Evolutionary conservation across 805 yeast genomes (phyloP).

Genomic region (Nakazawaea ernobii): DNA sequence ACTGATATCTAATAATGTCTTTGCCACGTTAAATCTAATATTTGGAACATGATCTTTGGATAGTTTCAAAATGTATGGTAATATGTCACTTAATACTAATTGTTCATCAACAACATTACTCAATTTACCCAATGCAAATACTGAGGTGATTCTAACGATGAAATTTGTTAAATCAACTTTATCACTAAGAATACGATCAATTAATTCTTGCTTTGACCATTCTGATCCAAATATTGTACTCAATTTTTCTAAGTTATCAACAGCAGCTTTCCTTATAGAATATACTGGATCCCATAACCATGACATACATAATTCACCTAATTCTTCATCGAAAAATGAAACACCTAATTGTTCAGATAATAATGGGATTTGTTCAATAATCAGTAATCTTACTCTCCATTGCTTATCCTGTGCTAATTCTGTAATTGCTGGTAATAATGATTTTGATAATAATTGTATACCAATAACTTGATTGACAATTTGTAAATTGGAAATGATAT

Average conservation of each 20-base stretch:
- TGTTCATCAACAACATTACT: constrained; percentile 62
- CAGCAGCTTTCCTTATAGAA: constrained; percentile 96
- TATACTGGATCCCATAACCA: constrained; percentile 98
- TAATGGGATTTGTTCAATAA: constrained; percentile 92
- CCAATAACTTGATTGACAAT: constrained; percentile 94
- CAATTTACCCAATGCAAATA: constrained; percentile 80
- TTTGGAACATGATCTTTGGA: constrained; percentile 85
- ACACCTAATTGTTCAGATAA: constrained; percentile 93
- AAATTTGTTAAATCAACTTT: constrained; percentile 52
- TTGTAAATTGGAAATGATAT: constrained; percentile 87
- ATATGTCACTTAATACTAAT: constrained; percentile 55
- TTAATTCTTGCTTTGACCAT: constrained; percentile 87
- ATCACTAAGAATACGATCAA: constrained; percentile 61
- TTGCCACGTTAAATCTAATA: constrained; percentile 92
- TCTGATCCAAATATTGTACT: constrained; percentile 85
- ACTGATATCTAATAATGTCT: constrained; percentile 61
- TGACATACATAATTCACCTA: constrained; percentile 87
- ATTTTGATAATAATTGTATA: constrained; percentile 77
- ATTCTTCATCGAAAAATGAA: constrained; percentile 85
- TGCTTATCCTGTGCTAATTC: constrained; percentile 94
- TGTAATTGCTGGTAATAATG: constrained; percentile 89
- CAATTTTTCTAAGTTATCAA: constrained; percentile 69
- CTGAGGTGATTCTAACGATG: constrained; percentile 85
- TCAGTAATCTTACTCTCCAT: constrained; percentile 97
- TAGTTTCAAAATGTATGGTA: constrained; percentile 75